A percentile compares a stretch with the other conserved stretches of the same genome.
Conservation (phyloP, 768 basidiomycete species). For the Suillus occidentalis region DNA sequence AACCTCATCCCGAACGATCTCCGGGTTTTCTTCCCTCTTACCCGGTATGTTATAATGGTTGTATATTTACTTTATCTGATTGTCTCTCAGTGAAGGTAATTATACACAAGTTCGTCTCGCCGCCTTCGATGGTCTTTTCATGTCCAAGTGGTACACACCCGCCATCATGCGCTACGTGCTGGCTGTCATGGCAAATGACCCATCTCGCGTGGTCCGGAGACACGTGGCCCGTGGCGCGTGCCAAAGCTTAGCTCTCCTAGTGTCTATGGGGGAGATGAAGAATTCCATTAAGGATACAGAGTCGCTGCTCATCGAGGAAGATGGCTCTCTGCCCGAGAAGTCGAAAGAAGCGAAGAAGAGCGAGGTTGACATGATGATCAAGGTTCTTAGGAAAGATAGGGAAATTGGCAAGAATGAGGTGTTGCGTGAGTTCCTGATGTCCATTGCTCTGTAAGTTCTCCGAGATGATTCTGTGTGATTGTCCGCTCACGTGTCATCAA, state of each 20-base stretch:
- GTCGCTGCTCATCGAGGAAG: conserved; percentile 82
- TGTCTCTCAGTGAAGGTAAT: conserved; percentile 77
- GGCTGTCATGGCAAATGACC: conserved; percentile 82
- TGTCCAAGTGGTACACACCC: conserved; percentile 85
- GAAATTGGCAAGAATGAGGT: conserved; percentile 81
- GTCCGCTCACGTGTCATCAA: conserved; percentile 3
- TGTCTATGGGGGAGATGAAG: conserved; percentile 91
- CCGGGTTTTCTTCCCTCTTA: conserved; percentile 81
- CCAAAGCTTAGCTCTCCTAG: conserved; percentile 82
- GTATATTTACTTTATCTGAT: conserved; percentile 11
- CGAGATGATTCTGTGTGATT: conserved; percentile 8
- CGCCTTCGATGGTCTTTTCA: conserved; percentile 92
- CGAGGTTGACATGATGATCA: conserved; percentile 83
- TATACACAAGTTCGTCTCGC: conserved; percentile 88
- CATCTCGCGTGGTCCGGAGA: conserved; percentile 78
- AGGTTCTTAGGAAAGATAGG: conserved; percentile 82
- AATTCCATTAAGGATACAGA: conserved; percentile 68
- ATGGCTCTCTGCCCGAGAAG: conserved; percentile 70
- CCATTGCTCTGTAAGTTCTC: conserved; percentile 68
- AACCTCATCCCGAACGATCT: conserved; percentile 77
- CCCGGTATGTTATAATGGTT: conserved; percentile 55
- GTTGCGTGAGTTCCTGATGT: conserved; percentile 78
- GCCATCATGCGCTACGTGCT: conserved; percentile 86
- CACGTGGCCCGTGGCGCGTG: conserved; percentile 86
- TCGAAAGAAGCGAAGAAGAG: conserved; percentile 77